These are phyloP conservation scores for Hygrophorus pudorinus DNA, from an alignment of 768 basidiomycete genomes.

Conservation along the genomic window DNA sequence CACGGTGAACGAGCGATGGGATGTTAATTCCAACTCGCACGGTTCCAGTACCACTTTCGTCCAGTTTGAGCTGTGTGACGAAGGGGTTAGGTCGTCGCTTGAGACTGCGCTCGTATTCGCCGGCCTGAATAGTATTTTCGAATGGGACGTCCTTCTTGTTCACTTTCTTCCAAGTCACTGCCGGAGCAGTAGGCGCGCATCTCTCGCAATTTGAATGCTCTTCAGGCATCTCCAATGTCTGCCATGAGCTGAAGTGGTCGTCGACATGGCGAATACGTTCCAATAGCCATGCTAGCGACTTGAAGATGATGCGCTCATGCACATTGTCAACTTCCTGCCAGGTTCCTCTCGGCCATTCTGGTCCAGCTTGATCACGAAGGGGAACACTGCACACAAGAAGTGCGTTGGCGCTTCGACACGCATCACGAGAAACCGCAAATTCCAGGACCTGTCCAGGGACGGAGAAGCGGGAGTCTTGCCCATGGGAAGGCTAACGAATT, in stretches of 20 bases:
- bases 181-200: constrained; percentile 74
- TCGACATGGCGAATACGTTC: constrained; percentile 75
- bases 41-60: constrained; percentile 50
- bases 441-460: constrained; percentile 46
- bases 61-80: constrained; percentile 70
- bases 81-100: constrained; percentile 83
- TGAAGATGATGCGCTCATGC: constrained; percentile 77
- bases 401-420: constrained; percentile 69
- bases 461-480: constrained; percentile 51
- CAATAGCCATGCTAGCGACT: constrained; percentile 75
- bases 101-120: constrained; percentile 78
- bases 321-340: constrained; percentile 84
- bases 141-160: constrained; percentile 57
- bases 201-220: constrained; percentile 54
- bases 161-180: constrained; percentile 61
- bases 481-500: constrained; percentile 37
- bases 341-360: constrained; percentile 64
- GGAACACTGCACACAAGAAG: constrained; percentile 71
- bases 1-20: constrained; percentile 79
- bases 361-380: constrained; percentile 56
- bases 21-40: constrained; percentile 86
- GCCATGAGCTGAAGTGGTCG: constrained; percentile 60
- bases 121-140: constrained; percentile 82
- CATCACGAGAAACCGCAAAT: constrained; percentile 43
- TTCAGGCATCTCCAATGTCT: constrained; percentile 34